Base-by-base conservation (phyloP, 345 rosid species). In the Linum usitatissimum region DNA sequence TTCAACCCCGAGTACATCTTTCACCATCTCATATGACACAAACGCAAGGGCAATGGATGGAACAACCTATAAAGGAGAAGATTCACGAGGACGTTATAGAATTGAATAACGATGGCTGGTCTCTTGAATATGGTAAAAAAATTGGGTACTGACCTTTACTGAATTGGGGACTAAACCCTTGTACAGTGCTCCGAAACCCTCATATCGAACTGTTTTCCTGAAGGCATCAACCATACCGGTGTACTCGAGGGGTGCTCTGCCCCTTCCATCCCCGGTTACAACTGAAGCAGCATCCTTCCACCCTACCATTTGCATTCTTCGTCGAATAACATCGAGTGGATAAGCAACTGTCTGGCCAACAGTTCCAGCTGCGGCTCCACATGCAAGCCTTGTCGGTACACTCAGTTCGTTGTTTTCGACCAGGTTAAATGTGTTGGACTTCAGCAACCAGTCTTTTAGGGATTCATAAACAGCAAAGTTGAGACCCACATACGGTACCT, bases 261-360 rank as follows among this genome's bases (percentile, higher is more conserved):
- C 62, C 75, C 71, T 79, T 60, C 94, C 86, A 9, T 86, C 91
- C 12, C 95, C 97, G n/a, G 80, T 79, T 30, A 90, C 72, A 70
- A 90, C 81, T 20, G 91, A 87, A 57, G 95, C 86, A 64, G 96
- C 97, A 69, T 75, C 85, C 71, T 88, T 94, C 99, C 97, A 94
- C 48, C 99, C 99, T 6, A 79, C 97, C 99, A 90, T 94, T 73
- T 94, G 97, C 99, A 90, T 90, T 79, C 97, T 86, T 72, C 97
- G 82, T 57, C 99, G 90, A 39, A 94, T 82, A 67, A 94, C 97
- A 78, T 94, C 99, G 5, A 90, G 93, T 53, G 99, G 96, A 64
- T 94, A 94, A 64, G 99, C 99, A 69, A 94, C 81, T 23, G 99
- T 94, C 81, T 94, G 97, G 62, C 99, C 99, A 62, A 88, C 72